Evolutionary conservation across 208 protist genomes (phyloP), one percentile per base, ranked within the genome.

Genomic region (Trypanosoma rangeli): DNA sequence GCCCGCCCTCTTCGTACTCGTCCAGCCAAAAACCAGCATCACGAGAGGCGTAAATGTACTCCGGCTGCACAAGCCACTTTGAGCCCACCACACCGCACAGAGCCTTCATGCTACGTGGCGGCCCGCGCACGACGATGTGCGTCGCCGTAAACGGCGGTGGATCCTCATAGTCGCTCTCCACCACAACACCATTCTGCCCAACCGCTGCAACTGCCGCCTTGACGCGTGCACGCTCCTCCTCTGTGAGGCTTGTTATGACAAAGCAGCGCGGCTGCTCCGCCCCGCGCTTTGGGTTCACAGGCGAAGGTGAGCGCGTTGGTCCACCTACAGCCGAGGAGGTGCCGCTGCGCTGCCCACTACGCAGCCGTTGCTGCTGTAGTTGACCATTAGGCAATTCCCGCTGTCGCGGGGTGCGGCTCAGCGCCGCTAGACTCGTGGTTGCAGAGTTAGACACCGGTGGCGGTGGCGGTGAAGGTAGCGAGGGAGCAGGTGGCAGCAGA

Each of bases 21-120:
- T 95, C 85, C 7, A 93, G 62, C 90, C 90, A 95, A 60, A 92
- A 95, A 9, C 90, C 90, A 9, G 78, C 86, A 42, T 80, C 57
- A 13, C 39, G 59, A 64, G 82, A 89, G 74, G 80, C 82, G 42
- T 73, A 74, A 37, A 95, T 68, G 78, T 95, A 95, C 72, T 92
- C 82, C 4, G 90, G 90, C 16, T 78, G 68, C 16, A 93, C 85
- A 1, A 95, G 75, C 85, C 85, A 93, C 76, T 84, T 89, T n/a
- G 80, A 75, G 3, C 76, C 74, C 31, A 95, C 90, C 15, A 93
- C 74, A 26, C 84, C 90, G 61, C 87, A 92, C 28, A 95, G 74
- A 18, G 85, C 90, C 80, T 95, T 95, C 29, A 93, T 84, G 31
- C 85, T 93, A 48, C 85, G 86, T 54, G 90, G 90, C 26, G 85